A percentile compares a stretch with the other conserved stretches of the same genome.
These are phyloP conservation scores for Aegilops tauschii DNA, from an alignment of 176 grass and related monocot species.

Conservation along the genomic window DNA sequence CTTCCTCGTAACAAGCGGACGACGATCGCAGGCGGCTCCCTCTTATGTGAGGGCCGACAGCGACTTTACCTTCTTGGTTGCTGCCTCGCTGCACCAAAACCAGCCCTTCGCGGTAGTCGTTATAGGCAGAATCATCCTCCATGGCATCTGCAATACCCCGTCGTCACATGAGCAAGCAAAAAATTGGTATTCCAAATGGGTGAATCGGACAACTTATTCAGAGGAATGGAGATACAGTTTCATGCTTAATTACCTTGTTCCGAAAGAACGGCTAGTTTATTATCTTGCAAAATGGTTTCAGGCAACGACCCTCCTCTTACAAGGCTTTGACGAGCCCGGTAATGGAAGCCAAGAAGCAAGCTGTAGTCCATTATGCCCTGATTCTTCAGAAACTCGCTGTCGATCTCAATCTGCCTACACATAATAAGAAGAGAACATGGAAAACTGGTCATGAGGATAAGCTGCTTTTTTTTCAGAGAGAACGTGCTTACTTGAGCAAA, in stretches of 20 bases:
- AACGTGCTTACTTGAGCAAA: slow-evolving; percentile 62
- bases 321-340: slow-evolving; percentile 75
- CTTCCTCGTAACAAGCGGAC: slow-evolving; percentile 89
- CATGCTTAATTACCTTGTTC: slow-evolving; percentile 54
- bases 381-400: slow-evolving; percentile 72
- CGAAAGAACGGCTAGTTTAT: slow-evolving; percentile 63
- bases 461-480: neutral
- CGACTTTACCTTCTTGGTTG: slow-evolving; percentile 57
- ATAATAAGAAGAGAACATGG: neutral
- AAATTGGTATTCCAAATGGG: neutral
- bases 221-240: neutral
- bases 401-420: slow-evolving; percentile 82
- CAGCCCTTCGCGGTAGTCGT: slow-evolving; percentile 56
- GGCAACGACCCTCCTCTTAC: slow-evolving; percentile 34
- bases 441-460: neutral
- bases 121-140: slow-evolving; percentile 63
- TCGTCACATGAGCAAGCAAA: no score
- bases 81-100: slow-evolving; percentile 75
- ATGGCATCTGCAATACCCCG: slow-evolving; percentile 48
- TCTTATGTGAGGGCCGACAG: slow-evolving; percentile 90
- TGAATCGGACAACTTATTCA: neutral
- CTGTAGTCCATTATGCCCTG: slow-evolving; percentile 98
- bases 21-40: slow-evolving; percentile 77
- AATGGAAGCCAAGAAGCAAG: slow-evolving; percentile 86
- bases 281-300: slow-evolving; percentile 44